Evolutionary conservation across 2,329 filamentous ascomycete species (phyloP).

Genomic region (Sporothrix sp.): DNA sequence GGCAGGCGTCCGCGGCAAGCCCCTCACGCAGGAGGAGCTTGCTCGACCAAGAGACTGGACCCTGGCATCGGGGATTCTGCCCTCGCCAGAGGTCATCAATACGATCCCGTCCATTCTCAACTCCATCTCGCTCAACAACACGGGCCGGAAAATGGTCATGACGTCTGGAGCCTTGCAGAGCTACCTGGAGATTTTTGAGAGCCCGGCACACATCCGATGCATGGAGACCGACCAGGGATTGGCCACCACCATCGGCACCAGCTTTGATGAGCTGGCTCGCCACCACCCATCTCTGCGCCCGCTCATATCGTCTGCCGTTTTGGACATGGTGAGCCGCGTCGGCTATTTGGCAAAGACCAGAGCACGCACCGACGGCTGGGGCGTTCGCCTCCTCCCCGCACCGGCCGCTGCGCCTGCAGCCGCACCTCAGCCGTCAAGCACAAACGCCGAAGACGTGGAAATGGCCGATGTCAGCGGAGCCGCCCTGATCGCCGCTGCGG

Average conservation of each 20-base stretch:
- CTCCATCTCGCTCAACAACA: constrained; percentile 83
- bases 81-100: constrained; percentile 80
- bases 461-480: constrained; percentile 47
- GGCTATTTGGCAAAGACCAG: constrained; percentile 62
- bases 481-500: background rate
- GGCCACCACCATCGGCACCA: constrained; percentile 63
- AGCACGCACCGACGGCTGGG: constrained; percentile 59
- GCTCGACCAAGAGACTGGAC: constrained; percentile 33
- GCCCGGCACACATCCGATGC: constrained; percentile 74
- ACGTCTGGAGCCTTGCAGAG: constrained; percentile 71
- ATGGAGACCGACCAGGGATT: constrained; percentile 63
- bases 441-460: constrained; percentile 46
- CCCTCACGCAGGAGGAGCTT: constrained; percentile 42
- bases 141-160: constrained; percentile 79
- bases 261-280: constrained; percentile 87
- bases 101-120: constrained; percentile 82
- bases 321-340: constrained; percentile 81
- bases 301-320: constrained; percentile 72
- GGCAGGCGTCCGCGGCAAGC: constrained; percentile 37
- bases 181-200: constrained; percentile 96
- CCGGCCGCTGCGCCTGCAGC: constrained; percentile 22
- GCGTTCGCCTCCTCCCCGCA: constrained; percentile 65
- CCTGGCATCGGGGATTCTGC: constrained; percentile 64
- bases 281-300: constrained; percentile 81
- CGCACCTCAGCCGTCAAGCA: background rate